These are phyloP conservation scores for Ogataea minuta DNA, from an alignment of 805 yeast genomes.

Conservation along the genomic window DNA sequence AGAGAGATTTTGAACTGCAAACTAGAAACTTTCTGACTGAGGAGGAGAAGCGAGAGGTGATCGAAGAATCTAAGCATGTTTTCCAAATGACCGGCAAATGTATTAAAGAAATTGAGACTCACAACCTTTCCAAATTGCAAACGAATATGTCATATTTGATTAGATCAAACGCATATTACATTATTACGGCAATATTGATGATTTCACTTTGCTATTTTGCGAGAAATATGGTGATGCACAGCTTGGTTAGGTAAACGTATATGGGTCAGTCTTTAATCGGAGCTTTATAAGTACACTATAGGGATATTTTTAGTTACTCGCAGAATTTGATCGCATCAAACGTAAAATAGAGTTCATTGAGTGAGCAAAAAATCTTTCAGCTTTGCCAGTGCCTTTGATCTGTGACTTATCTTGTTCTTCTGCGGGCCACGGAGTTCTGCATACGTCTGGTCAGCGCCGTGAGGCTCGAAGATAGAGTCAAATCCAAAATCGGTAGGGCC, in stretches of 20 bases:
- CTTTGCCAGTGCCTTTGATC: slow-evolving; percentile 78
- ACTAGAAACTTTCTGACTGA: slow-evolving; percentile 73
- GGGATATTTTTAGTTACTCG: too few relatives aligned
- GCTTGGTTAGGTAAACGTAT: slow-evolving; percentile 11
- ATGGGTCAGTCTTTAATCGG: not conserved
- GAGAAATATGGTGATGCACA: slow-evolving; percentile 32
- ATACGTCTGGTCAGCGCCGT: slow-evolving; percentile 69
- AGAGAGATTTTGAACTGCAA: slow-evolving; percentile 72
- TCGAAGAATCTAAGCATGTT: slow-evolving; percentile 63
- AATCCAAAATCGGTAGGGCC: slow-evolving; percentile 90
- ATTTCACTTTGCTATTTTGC: slow-evolving; percentile 36
- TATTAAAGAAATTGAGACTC: slow-evolving; percentile 63
- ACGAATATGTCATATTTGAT: slow-evolving; percentile 53
- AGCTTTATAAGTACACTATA: not conserved
- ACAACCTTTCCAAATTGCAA: slow-evolving; percentile 58
- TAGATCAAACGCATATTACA: slow-evolving; percentile 52
- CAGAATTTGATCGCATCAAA: not conserved
- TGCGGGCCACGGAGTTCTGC: slow-evolving; percentile 81
- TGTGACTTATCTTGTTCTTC: slow-evolving; percentile 83
- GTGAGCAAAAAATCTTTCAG: slow-evolving; percentile 53
- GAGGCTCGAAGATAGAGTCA: slow-evolving; percentile 89
- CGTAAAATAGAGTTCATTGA: too few relatives aligned
- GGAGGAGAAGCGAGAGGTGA: slow-evolving; percentile 64
- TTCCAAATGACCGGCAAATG: slow-evolving; percentile 61
- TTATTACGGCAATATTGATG: slow-evolving; percentile 33